phyloP scores from a whole-genome alignment of 306 rosid species.

The Mimosa pudica region DNA sequence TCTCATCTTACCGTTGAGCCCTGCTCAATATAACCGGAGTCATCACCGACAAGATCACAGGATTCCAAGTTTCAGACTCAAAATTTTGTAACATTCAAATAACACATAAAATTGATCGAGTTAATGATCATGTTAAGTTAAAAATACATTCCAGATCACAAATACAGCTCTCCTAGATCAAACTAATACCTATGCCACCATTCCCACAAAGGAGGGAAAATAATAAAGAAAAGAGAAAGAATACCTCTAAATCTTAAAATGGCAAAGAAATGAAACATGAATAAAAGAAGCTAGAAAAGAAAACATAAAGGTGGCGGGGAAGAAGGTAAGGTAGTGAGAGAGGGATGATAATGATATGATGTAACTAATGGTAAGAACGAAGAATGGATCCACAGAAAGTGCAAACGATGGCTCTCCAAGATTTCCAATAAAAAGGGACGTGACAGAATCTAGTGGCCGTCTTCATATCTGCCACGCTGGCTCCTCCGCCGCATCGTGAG shows the following conservation, averaged over 20 bases:
- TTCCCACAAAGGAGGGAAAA: not conserved
- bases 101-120: not conserved
- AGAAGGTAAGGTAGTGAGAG: not conserved
- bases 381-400: slow-evolving; percentile 79
- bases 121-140: not conserved
- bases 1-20: not conserved
- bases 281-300: not conserved
- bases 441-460: slow-evolving; percentile 80
- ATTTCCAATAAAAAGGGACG: slow-evolving; percentile 82
- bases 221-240: not conserved
- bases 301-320: not conserved
- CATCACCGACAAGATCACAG: not conserved
- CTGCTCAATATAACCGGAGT: not conserved
- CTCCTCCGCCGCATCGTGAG: slow-evolving; percentile 88
- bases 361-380: slow-evolving; percentile 48
- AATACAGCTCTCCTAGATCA: not conserved
- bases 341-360: not conserved
- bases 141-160: not conserved
- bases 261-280: not conserved
- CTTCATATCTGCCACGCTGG: slow-evolving; percentile 87
- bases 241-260: not conserved
- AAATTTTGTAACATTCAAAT: not conserved
- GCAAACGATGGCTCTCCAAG: slow-evolving; percentile 76
- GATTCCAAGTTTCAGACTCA: not conserved
- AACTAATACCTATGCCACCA: not conserved